Base-by-base conservation (phyloP, 1,139 yeast genomes). In the Pichia sp. region DNA sequence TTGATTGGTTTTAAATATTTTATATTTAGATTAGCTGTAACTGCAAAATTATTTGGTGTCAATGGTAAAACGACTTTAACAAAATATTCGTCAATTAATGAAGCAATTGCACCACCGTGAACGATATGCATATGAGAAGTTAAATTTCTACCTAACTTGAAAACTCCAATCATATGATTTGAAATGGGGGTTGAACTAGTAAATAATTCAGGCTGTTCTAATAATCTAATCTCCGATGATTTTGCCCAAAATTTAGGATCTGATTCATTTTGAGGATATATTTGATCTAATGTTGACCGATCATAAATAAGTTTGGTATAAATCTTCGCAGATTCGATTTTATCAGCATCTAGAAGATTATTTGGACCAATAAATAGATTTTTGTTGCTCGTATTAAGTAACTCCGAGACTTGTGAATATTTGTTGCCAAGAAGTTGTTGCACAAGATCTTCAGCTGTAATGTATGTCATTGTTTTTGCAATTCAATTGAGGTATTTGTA, bases 101-200 rank as follows among this genome's bases (percentile, higher is more conserved):
- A 74, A 2, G 80, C 80, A 39, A 73, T 61, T 35, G 76, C 64
- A 0, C 82, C 81, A 1, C 81, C 82, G 54, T 76, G 81, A n/a
- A 76, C 69, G 6, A 76, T 72, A 5, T 71, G 71, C 11, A 65
- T 61, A 56, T 76, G 81, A 1, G 80, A 79, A 0, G 76, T 67
- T 24, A 76, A 60, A 46, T 63, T 60, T 9, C 65, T 57, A 2
- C 80, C 82, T 34, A 76, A 57, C 42, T 67, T 70, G 56, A 73
- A 69, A 41, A 74, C 68, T 0, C 77, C 73, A 35, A 67, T 47
- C 29, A 67, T 55, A 48, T 61, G 64, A 49, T 65, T 68, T 4
- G 65, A 60, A 9, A 58, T 39, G 3, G 54, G 47, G 7, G 27
- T 8, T 12, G 31, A 30, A 20, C 12, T 37, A 38, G 6, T 5